These are phyloP conservation scores for Amylocystis lapponica DNA, from an alignment of 768 basidiomycete genomes.

Conservation along the genomic window DNA sequence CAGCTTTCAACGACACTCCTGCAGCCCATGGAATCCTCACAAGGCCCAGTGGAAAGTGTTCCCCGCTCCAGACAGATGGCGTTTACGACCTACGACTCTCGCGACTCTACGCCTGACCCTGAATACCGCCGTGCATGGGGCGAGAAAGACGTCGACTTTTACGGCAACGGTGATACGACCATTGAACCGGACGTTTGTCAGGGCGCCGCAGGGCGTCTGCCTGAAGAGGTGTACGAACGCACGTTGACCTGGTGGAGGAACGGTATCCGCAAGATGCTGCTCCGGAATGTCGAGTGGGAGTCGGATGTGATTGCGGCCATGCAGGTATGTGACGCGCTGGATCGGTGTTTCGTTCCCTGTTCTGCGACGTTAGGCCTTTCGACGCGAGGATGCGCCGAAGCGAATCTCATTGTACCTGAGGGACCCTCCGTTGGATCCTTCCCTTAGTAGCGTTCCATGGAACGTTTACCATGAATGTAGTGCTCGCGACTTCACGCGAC, in stretches of 20 bases:
- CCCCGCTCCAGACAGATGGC: no score
- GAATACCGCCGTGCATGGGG: background rate
- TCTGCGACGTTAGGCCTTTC: background rate
- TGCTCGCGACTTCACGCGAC: no score
- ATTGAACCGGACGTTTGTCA: conserved; percentile 11
- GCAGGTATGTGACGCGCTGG: conserved; percentile 42
- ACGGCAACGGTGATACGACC: conserved; percentile 5
- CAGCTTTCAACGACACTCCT: no score
- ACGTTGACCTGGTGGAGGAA: conserved; percentile 65
- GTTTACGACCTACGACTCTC: conserved; percentile 12
- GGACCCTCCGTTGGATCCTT: no score
- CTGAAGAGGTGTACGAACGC: conserved; percentile 55
- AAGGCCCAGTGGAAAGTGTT: no score
- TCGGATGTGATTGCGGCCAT: conserved; percentile 54
- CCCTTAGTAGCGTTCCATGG: no score
- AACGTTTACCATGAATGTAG: no score
- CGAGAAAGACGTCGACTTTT: conserved; percentile 3
- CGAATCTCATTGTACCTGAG: no score
- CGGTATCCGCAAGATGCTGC: conserved; percentile 46
- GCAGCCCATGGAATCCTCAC: no score
- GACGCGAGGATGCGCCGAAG: background rate
- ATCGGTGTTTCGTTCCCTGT: no score
- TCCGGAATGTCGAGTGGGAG: conserved; percentile 52
- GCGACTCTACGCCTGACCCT: conserved; percentile 15
- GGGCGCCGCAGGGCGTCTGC: conserved; percentile 17